Percentiles rank a stretch among this genome's conserved stretches.
phyloP scores from a whole-genome alignment of 306 rosid species.

The Citrullus colocynthis region DNA sequence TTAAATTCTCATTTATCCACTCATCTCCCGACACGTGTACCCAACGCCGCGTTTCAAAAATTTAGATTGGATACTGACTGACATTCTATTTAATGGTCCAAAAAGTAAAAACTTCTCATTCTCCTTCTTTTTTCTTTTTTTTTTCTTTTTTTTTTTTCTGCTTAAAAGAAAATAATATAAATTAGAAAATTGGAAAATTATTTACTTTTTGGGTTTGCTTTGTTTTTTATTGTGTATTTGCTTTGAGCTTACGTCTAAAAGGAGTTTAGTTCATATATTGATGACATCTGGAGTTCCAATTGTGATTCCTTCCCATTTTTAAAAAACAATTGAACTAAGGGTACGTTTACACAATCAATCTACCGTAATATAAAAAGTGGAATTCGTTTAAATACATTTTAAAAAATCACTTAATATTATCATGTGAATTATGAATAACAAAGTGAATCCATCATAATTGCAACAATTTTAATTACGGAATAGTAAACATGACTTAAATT shows the following conservation, averaged over 20 bases:
- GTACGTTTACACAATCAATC: no score
- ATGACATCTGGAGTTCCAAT: background rate
- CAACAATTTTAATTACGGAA: no score
- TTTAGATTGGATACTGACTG: background rate
- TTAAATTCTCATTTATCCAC: background rate
- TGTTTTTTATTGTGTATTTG: background rate
- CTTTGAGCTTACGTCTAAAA: background rate
- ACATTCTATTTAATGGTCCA: background rate
- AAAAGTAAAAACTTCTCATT: background rate
- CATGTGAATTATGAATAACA: no score
- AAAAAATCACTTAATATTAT: no score
- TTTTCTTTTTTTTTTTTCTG: no score
- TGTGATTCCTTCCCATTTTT: background rate
- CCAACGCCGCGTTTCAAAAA: background rate
- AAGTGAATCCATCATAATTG: no score
- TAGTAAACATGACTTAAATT: no score
- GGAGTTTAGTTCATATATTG: background rate
- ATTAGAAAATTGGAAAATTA: background rate
- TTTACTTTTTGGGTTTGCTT: background rate
- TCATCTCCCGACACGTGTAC: background rate
- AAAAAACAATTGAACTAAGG: no score
- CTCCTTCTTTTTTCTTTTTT: background rate
- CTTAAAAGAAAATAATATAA: background rate
- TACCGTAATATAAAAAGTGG: no score
- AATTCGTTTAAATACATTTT: no score